Evolutionary conservation across 345 rosid genomes (phyloP).

Genomic region (Rhizophora mangle): DNA sequence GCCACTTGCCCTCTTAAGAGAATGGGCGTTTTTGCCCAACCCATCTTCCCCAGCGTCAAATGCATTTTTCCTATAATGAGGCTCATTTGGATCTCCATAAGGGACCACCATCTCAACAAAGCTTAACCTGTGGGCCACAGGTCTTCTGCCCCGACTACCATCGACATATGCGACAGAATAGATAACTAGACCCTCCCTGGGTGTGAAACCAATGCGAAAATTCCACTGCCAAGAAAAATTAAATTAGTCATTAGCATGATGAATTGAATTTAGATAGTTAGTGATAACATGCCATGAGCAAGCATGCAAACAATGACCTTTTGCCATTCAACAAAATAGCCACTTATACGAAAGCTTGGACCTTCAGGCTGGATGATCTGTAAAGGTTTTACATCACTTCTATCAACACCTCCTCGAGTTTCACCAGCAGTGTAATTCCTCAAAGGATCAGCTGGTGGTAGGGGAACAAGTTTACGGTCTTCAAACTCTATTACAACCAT

Average conservation of each 20-base stretch:
- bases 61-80: slow-evolving; percentile 93
- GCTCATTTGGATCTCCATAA: slow-evolving; percentile 94
- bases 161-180: slow-evolving; percentile 86
- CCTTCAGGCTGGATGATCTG: slow-evolving; percentile 91
- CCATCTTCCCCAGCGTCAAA: slow-evolving; percentile 98
- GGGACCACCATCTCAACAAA: slow-evolving; percentile 98
- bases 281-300: background rate
- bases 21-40: slow-evolving; percentile 88
- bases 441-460: slow-evolving; percentile 87
- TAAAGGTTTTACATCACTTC: slow-evolving; percentile 90
- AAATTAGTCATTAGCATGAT: slow-evolving; percentile 10
- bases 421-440: slow-evolving; percentile 90
- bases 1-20: slow-evolving; percentile 67
- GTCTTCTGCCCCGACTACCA: slow-evolving; percentile 87
- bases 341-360: slow-evolving; percentile 88
- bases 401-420: slow-evolving; percentile 91
- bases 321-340: slow-evolving; percentile 88
- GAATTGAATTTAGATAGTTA: slow-evolving; percentile 3
- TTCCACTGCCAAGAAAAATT: slow-evolving; percentile 67
- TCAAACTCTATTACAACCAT: slow-evolving; percentile 86
- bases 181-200: slow-evolving; percentile 84
- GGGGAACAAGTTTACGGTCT: slow-evolving; percentile 85
- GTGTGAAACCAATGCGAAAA: slow-evolving; percentile 89
- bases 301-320: slow-evolving; percentile 46
- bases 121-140: slow-evolving; percentile 86